phyloP scores from a whole-genome alignment of 2,329 filamentous ascomycete species.

The Chrysosporium keratinophilum region DNA sequence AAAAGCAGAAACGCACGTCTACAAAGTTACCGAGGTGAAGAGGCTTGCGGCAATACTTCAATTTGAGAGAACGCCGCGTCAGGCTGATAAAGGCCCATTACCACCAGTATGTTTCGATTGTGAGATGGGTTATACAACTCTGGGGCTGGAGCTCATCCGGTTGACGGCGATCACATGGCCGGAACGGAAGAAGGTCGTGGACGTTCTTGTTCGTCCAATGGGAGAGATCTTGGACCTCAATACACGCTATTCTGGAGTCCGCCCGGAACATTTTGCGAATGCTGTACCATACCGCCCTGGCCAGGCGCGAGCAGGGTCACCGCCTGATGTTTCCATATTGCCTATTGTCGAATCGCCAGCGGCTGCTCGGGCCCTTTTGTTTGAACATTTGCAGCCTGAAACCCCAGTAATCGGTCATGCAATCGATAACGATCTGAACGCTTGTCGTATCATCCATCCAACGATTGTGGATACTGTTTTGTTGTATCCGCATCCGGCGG shows the following conservation, averaged over 20 bases:
- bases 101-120: constrained; percentile 74
- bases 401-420: constrained; percentile 88
- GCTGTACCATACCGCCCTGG: constrained; percentile 48
- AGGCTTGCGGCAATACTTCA: constrained; percentile 68
- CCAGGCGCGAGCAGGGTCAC: constrained; percentile 13
- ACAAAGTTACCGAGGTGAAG: constrained; percentile 67
- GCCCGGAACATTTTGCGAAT: constrained; percentile 60
- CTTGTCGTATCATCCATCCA: constrained; percentile 71
- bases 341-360: constrained; percentile 66
- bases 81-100: constrained; percentile 23
- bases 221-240: constrained; percentile 86
- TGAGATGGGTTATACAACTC: constrained; percentile 91
- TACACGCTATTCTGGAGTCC: constrained; percentile 81
- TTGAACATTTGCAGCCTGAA: constrained; percentile 59
- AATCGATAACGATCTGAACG: constrained; percentile 89
- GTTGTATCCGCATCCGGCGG: constrained; percentile 66
- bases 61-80: constrained; percentile 61
- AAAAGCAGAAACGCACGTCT: constrained; percentile 64
- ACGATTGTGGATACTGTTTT: constrained; percentile 76
- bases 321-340: constrained; percentile 33
- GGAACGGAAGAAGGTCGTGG: constrained; percentile 59
- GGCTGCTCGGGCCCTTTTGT: constrained; percentile 64
- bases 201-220: constrained; percentile 72
- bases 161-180: constrained; percentile 87
- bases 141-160: constrained; percentile 80